Evolutionary conservation across 2,329 filamentous ascomycete species (phyloP).

Genomic region (Coleophoma eucalyptorum): DNA sequence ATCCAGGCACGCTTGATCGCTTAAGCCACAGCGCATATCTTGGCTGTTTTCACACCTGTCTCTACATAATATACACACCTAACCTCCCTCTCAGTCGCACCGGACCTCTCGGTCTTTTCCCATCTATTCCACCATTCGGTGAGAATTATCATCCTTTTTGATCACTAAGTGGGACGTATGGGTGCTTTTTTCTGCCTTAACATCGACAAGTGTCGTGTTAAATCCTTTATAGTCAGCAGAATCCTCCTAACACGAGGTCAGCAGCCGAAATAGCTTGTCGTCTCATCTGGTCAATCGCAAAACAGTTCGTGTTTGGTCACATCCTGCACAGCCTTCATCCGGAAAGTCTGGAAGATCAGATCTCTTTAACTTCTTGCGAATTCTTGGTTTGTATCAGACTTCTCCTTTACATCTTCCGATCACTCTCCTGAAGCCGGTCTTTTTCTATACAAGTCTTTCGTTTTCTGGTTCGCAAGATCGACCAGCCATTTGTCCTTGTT

Average conservation of each 20-base stretch:
- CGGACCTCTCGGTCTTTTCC: too few species aligned
- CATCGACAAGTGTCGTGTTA: too few species aligned
- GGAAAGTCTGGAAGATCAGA: background rate
- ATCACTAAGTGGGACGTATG: too few species aligned
- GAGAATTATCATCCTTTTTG: too few species aligned
- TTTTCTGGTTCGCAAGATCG: background rate
- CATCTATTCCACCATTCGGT: too few species aligned
- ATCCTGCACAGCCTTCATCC: background rate
- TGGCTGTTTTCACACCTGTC: too few species aligned
- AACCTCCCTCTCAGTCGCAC: too few species aligned
- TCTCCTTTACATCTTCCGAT: background rate
- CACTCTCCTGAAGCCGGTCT: background rate
- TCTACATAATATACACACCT: too few species aligned
- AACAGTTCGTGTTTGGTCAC: background rate
- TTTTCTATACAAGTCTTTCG: background rate
- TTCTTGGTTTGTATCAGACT: background rate
- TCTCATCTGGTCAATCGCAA: background rate
- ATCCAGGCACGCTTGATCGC: too few species aligned
- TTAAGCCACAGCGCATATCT: too few species aligned
- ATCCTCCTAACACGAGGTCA: too few species aligned
- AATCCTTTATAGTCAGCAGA: background rate
- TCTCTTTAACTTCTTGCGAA: background rate
- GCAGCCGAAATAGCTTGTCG: background rate
- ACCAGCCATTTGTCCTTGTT: background rate
- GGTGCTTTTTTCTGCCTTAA: too few species aligned